These are phyloP conservation scores for Exidia glandulosa DNA, from an alignment of 768 basidiomycete genomes.

Conservation along the genomic window DNA sequence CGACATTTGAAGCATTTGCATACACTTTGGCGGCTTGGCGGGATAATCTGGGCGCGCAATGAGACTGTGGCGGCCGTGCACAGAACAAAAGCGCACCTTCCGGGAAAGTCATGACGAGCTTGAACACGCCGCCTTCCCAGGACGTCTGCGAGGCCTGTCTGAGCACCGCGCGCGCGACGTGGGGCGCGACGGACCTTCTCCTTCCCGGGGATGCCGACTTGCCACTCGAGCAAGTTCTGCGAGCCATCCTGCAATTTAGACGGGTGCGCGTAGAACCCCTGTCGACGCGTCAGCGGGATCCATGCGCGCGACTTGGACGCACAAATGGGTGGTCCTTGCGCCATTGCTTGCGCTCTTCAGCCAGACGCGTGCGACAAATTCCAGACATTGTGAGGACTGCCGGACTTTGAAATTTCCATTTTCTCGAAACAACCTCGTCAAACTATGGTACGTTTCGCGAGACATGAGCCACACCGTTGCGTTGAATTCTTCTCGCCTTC, in stretches of 20 bases:
- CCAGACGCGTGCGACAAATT: slow-evolving; percentile 83
- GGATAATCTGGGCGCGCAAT: slow-evolving; percentile 58
- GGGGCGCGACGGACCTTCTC: slow-evolving; percentile 45
- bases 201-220: slow-evolving; percentile 97
- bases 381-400: no score
- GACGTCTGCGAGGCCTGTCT: slow-evolving; percentile 50
- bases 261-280: slow-evolving; percentile 98
- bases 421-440: not conserved
- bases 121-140: slow-evolving; percentile 96
- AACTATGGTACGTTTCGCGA: no score
- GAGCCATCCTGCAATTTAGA: slow-evolving; percentile 83
- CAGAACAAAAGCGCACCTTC: slow-evolving; percentile 51
- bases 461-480: no score
- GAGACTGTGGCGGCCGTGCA: slow-evolving; percentile 2
- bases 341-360: slow-evolving; percentile 99
- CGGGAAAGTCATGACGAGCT: slow-evolving; percentile 88
- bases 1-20: slow-evolving; percentile 11
- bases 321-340: slow-evolving; percentile 98
- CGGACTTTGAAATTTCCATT: no score
- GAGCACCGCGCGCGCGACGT: slow-evolving; percentile 5
- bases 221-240: slow-evolving; percentile 97
- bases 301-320: slow-evolving; percentile 24
- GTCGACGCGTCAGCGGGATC: not conserved
- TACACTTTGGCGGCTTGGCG: slow-evolving; percentile 92
- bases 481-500: no score